These are phyloP conservation scores for Suillus fuscotomentosus DNA, from an alignment of 768 basidiomycete genomes.

Conservation along the genomic window DNA sequence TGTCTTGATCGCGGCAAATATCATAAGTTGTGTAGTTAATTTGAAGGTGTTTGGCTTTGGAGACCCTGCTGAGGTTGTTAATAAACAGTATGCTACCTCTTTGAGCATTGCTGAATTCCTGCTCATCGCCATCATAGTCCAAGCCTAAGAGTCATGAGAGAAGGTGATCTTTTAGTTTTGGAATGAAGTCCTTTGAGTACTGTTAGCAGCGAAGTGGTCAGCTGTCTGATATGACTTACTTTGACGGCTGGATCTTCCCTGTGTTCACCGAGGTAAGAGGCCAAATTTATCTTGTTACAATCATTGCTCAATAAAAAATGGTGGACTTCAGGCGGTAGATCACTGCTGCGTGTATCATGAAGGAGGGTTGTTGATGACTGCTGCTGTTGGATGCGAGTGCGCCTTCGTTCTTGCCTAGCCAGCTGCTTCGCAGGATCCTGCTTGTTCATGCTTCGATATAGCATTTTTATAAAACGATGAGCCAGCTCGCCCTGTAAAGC, in stretches of 20 bases:
- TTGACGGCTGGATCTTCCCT: slow-evolving; percentile 12
- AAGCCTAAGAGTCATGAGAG: slow-evolving; percentile 11
- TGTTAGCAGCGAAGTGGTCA: not conserved
- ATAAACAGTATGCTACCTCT: not conserved
- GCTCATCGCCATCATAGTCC: slow-evolving; percentile 17
- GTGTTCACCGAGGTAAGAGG: not conserved
- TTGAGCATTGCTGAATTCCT: slow-evolving; percentile 6
- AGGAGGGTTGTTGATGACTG: not conserved
- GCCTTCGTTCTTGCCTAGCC: slow-evolving; percentile 12
- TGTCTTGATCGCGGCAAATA: slow-evolving; percentile 16
- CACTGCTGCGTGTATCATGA: not conserved
- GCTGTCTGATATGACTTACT: not conserved
- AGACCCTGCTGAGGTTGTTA: slow-evolving; percentile 12
- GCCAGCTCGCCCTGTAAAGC: slow-evolving; percentile 31
- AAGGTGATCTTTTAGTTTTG: slow-evolving; percentile 20
- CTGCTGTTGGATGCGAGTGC: slow-evolving; percentile 6
- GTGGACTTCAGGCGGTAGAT: not conserved
- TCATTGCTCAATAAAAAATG: not conserved
- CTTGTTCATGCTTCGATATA: slow-evolving; percentile 14
- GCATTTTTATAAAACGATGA: slow-evolving; percentile 29
- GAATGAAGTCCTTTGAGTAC: slow-evolving; percentile 15
- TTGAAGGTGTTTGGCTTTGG: slow-evolving; percentile 5
- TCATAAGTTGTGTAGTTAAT: slow-evolving; percentile 23
- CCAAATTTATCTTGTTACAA: slow-evolving; percentile 3
- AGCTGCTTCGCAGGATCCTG: slow-evolving; percentile 8